Evolutionary conservation across 495 filamentous ascomycete species (phyloP).

Genomic region (Paragyromitra xinjiangensis): DNA sequence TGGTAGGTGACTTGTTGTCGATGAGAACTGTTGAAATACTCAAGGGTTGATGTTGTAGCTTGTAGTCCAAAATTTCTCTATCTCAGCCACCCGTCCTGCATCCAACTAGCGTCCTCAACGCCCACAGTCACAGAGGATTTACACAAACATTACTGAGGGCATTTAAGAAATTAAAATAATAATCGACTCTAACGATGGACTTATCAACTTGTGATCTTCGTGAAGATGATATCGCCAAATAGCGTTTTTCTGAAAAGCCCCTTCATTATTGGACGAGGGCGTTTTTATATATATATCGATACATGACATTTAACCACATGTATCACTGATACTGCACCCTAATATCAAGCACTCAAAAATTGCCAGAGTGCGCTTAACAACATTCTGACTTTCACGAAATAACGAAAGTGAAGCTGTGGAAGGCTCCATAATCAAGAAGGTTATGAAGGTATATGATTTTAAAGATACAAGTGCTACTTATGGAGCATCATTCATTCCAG

Average conservation of each 20-base stretch:
- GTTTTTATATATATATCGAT: not conserved
- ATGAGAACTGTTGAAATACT: not conserved
- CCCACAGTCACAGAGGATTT: not conserved
- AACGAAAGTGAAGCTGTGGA: no score
- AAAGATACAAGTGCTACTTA: no score
- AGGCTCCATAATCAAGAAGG: no score
- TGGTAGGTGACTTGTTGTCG: not conserved
- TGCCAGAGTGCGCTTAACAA: not conserved
- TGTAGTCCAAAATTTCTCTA: not conserved
- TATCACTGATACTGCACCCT: no score
- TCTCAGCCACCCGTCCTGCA: not conserved
- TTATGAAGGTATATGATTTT: no score
- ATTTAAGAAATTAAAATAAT: no score
- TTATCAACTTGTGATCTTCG: not conserved
- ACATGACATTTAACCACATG: not conserved
- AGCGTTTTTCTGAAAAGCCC: not conserved
- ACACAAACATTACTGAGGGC: not conserved
- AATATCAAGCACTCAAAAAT: not conserved
- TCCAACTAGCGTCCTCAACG: not conserved
- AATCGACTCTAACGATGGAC: no score
- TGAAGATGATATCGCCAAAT: not conserved
- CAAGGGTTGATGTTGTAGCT: not conserved
- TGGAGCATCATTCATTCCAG: no score
- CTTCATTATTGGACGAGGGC: not conserved
- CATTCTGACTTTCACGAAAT: no score